Conservation (phyloP, 768 basidiomycete genomes). For the Leccinum disarticulatum region DNA sequence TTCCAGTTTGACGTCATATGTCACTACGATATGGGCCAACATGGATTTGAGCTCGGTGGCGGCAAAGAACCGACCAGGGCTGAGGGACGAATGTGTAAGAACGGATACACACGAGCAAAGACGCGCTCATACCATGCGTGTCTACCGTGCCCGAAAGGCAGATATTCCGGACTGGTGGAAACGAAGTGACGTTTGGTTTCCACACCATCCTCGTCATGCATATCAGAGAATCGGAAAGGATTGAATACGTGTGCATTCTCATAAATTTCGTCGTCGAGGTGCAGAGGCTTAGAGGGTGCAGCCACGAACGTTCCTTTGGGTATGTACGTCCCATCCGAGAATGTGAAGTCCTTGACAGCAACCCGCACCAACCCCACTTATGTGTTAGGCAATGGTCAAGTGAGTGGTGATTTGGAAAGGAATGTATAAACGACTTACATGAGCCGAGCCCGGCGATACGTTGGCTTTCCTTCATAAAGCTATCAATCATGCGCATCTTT, state of each 20-base stretch:
- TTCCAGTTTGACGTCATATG: neutral
- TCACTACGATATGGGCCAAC: neutral
- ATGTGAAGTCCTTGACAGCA: slow-evolving; percentile 33
- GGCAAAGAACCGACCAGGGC: slow-evolving; percentile 15
- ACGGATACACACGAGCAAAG: neutral
- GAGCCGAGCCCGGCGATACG: neutral
- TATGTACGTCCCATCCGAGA: slow-evolving; percentile 36
- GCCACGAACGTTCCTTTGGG: slow-evolving; percentile 23
- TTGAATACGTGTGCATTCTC: slow-evolving; percentile 40
- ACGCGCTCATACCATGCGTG: slow-evolving; percentile 2
- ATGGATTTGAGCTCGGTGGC: neutral
- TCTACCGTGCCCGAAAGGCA: neutral
- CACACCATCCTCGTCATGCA: slow-evolving; percentile 36
- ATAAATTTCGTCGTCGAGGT: slow-evolving; percentile 27
- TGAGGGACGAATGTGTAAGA: neutral
- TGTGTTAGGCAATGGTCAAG: neutral
- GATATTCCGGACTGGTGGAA: neutral
- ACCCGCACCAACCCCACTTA: slow-evolving; percentile 33
- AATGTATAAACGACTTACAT: slow-evolving; percentile 16
- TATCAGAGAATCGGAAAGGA: slow-evolving; percentile 46
- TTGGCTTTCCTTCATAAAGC: neutral
- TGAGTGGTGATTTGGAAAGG: neutral
- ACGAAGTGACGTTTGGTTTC: neutral
- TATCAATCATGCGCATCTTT: neutral
- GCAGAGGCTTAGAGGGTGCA: slow-evolving; percentile 25